phyloP scores from a whole-genome alignment of 257 asterid species.

The Gentiana macrophylla region DNA sequence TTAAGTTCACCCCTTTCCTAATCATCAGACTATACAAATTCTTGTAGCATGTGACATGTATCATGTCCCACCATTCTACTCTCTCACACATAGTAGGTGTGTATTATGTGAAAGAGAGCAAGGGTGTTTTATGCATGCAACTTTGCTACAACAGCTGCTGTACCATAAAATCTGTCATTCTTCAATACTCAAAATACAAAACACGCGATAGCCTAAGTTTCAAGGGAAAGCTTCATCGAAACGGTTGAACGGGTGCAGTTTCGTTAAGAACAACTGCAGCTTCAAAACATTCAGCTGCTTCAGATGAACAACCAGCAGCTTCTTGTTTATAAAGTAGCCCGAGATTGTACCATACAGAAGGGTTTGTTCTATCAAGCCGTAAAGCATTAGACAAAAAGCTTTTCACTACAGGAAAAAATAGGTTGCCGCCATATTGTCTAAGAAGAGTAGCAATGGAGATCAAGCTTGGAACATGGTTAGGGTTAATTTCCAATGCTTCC shows the following conservation, averaged over 20 bases:
- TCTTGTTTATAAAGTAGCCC: conserved; percentile 62
- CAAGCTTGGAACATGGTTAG: conserved; percentile 71
- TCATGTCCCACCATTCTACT: neutral
- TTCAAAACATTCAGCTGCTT: conserved; percentile 85
- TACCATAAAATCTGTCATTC: too few relatives aligned
- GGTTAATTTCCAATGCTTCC: conserved; percentile 68
- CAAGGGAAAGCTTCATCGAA: conserved; percentile 26
- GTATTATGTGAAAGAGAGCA: too few relatives aligned
- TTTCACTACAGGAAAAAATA: conserved; percentile 51
- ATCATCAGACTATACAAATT: neutral
- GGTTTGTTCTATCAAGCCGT: conserved; percentile 66
- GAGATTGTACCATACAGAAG: conserved; percentile 79
- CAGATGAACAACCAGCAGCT: conserved; percentile 22
- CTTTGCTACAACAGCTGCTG: too few relatives aligned
- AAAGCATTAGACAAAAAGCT: conserved; percentile 75
- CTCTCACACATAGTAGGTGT: too few relatives aligned
- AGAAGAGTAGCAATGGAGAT: conserved; percentile 61
- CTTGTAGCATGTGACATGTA: neutral
- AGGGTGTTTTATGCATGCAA: too few relatives aligned
- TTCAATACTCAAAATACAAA: neutral
- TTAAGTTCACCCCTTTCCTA: neutral
- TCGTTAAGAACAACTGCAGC: conserved; percentile 85
- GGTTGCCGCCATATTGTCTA: conserved; percentile 25
- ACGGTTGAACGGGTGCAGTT: conserved; percentile 76
- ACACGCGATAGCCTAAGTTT: neutral